Base-by-base conservation (phyloP, 352 stramenopile genomes). In the Globisporangium rhizosaccharum region DNA sequence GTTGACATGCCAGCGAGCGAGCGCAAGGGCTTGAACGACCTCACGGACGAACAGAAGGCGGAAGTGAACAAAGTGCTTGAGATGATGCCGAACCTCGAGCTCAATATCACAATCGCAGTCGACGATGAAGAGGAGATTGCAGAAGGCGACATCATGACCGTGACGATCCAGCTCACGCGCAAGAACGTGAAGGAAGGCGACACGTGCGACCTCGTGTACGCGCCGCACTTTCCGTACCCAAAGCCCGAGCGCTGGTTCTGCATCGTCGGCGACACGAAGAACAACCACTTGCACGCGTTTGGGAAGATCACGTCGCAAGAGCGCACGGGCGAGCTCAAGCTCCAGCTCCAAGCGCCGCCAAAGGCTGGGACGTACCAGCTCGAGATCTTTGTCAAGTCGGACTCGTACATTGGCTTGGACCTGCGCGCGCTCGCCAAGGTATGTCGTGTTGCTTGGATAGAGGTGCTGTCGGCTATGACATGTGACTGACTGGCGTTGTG, bases 111-210 rank as follows among this genome's bases (percentile, higher is more conserved):
- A 59, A 92, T 92, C 46, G 94, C 96, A 42, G 82, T 95, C 15
- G 85, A 95, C 30, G 84, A 94, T 52, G 87, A 96, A 67, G 79
- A 96, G 51, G 90, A 98, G 57, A 98, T 99, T 60, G 97, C 97
- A n/a, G 97, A 99, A 66, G 94, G 96, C 36, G 97, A 99, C 85
- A 90, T 99, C 53, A 98, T 98, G 72, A 99, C 97, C 49, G 90
- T 99, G 50, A 93, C 87, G 25, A 94, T 99, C 54, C 98, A 90
- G 65, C 71, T 99, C 14, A 98, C 87, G 42, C 93, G 97, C 51
- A 97, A 98, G 75, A 99, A 99, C 70, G 78, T 99, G 8, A 83
- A 92, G 45, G 91, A 98, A 41, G 94, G 92, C 51, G 94, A 97
- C 73, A 97, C 89, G 55, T 96, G 85, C 53, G 91, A 94, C 58